Base-by-base conservation (phyloP, 140 eudicot genomes). In the Anethum foeniculum region DNA sequence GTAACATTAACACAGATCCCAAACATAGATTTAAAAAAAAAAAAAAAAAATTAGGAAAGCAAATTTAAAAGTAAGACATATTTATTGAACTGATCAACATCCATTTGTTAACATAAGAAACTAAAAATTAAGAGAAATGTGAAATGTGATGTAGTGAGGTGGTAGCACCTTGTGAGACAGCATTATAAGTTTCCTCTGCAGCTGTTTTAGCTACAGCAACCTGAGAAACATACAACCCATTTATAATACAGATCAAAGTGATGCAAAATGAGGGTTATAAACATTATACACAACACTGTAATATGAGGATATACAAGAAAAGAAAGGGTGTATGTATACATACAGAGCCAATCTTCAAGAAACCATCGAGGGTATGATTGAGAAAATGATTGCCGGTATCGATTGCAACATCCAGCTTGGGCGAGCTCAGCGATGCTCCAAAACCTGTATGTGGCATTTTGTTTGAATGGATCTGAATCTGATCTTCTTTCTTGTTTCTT, bases 341-440 rank as follows among this genome's bases (percentile, higher is more conserved):
- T 81, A 94, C 98, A 78, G 92, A 77, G 88, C 98, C 98, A 72
- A 92, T 94, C 91, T 92, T 94, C 75, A 94, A 27, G 88, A 94
- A 94, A 38, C 94, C 98, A 82, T 94, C 97, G 78, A 94, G 69
- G 54, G 94, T 90, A 85, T 60, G 96, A 78, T 94, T 89, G 48
- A 94, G 88, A 46, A 92, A 79, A 16, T 93, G 96, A 44, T 90
- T 84, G 43, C 97, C 97, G 78, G 78, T 75, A 76, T 94, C 98
- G 23, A 94, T 68, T 38, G 82, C 14, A 36, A 92, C 81, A 56
- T 92, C 93, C 54, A 92, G 88, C 79, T 86, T 94, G 25, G 96
- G 97, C 27, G 93, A 85, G 14, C 85, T 81, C 11, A 90, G 0
- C 52, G 91, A 86, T 16, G 86, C 90, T 18, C 80, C 46, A 49